phyloP scores from a whole-genome alignment of 2,329 filamentous ascomycete genomes.

The Emergomyces orientalis region DNA sequence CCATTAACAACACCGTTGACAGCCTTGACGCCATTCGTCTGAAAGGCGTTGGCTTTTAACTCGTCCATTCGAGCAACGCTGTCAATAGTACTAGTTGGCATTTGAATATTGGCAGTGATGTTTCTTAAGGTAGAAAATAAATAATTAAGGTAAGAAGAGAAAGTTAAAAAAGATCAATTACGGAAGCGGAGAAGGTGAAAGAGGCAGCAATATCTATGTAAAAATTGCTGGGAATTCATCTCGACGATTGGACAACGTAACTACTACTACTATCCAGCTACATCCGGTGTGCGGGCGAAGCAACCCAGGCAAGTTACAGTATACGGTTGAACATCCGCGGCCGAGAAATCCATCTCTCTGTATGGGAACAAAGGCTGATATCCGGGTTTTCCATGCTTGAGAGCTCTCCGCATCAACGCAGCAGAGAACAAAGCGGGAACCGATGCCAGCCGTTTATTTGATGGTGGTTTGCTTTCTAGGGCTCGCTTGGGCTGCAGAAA shows the following conservation, averaged over 20 bases:
- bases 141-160: too few species aligned
- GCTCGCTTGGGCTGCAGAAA: background rate
- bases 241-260: background rate
- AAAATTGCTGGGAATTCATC: background rate
- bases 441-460: constrained; percentile 4
- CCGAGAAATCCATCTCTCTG: background rate
- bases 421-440: background rate
- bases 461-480: background rate
- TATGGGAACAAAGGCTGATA: background rate
- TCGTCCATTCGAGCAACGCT: background rate
- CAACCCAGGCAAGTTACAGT: background rate
- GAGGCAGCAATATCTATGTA: background rate
- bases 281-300: background rate
- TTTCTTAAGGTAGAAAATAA: background rate
- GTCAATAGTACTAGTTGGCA: background rate
- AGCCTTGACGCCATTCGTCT: background rate
- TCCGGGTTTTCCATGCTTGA: background rate
- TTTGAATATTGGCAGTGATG: background rate
- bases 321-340: background rate
- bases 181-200: background rate
- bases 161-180: background rate
- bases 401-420: background rate
- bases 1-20: background rate
- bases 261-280: background rate
- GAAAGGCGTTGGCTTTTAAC: background rate